A percentile compares a stretch with the other conserved stretches of the same genome.
These are phyloP conservation scores for Alternaria postmessia DNA, from an alignment of 2,329 filamentous ascomycete species.

Conservation along the genomic window DNA sequence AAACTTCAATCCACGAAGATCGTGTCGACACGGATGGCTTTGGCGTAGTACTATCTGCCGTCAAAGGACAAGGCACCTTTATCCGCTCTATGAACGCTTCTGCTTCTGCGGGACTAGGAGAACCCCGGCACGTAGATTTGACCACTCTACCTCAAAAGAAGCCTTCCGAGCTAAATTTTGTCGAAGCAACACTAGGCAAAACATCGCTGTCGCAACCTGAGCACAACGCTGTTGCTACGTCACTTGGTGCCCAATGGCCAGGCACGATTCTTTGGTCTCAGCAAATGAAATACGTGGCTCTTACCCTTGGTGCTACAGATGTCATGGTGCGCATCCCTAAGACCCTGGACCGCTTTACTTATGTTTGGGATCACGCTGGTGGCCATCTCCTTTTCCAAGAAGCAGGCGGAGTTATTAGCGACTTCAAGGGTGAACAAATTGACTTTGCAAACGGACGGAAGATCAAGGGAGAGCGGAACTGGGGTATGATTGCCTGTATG, in stretches of 20 bases:
- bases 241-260: conserved; percentile 56
- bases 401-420: conserved; percentile 60
- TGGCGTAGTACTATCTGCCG: conserved; percentile 56
- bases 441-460: conserved; percentile 54
- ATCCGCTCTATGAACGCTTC: conserved; percentile 51
- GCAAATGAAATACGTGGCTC: conserved; percentile 63
- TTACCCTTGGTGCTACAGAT: conserved; percentile 60
- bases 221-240: conserved; percentile 49
- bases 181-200: conserved; percentile 55
- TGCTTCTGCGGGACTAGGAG: conserved; percentile 36
- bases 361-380: conserved; percentile 66
- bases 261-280: conserved; percentile 61
- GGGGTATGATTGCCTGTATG: conserved; percentile 47
- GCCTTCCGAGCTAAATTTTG: conserved; percentile 52
- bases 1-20: conserved; percentile 45
- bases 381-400: conserved; percentile 62
- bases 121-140: conserved; percentile 42
- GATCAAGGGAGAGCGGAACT: conserved; percentile 44
- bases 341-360: conserved; percentile 54
- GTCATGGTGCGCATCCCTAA: conserved; percentile 60
- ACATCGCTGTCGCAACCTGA: conserved; percentile 48
- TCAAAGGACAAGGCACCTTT: conserved; percentile 56
- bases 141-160: conserved; percentile 33
- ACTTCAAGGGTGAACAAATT: conserved; percentile 60
- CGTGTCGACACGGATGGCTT: conserved; percentile 54